Evolutionary conservation across 306 rosid species (phyloP).

Genomic region (Pyrus communis): DNA sequence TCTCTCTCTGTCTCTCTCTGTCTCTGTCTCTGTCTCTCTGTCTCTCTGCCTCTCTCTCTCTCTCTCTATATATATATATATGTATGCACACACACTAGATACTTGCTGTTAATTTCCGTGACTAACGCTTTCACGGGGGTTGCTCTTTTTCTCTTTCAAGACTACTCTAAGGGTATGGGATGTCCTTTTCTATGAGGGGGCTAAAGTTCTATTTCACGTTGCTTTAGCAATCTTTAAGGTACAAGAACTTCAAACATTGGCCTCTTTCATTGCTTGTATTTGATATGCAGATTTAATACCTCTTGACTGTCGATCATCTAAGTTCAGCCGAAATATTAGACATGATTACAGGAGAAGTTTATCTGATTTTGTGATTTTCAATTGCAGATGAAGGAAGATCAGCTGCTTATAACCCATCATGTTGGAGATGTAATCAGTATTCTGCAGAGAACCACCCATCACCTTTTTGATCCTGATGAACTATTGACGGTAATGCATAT

Average conservation of each 20-base stretch:
- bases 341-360: not conserved
- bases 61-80: not conserved
- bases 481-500: constrained; percentile 55
- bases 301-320: not conserved
- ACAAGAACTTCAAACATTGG: constrained; percentile 1
- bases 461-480: constrained; percentile 94
- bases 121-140: constrained; percentile 16
- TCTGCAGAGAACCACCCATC: constrained; percentile 78
- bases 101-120: constrained; percentile 1
- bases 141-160: constrained; percentile 19
- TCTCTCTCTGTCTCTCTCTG: not conserved
- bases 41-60: not conserved
- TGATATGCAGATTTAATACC: not conserved
- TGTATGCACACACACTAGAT: not conserved
- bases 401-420: constrained; percentile 68
- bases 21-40: not conserved
- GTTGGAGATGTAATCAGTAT: constrained; percentile 85
- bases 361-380: constrained; percentile 18
- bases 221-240: constrained; percentile 97
- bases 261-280: not conserved
- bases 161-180: constrained; percentile 97
- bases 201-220: constrained; percentile 80
- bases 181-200: constrained; percentile 92
- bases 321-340: not conserved
- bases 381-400: constrained; percentile 92